phyloP scores from a whole-genome alignment of 2,329 filamentous ascomycete genomes.

The Calonectria montana region DNA sequence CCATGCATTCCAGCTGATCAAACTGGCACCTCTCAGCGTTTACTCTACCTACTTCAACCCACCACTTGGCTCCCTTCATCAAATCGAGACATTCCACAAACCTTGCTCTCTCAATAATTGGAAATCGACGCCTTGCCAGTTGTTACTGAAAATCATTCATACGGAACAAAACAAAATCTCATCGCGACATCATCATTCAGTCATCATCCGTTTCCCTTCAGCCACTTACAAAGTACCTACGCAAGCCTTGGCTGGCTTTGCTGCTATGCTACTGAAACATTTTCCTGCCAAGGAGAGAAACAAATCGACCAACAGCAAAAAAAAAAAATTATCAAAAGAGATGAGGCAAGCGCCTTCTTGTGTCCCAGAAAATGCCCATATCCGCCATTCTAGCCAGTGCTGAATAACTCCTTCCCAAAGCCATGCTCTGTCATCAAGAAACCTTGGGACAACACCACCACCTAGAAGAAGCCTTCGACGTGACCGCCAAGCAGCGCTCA shows the following conservation, averaged over 20 bases:
- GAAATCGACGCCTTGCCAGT: conserved; percentile 13
- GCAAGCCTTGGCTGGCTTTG: conserved; percentile 37
- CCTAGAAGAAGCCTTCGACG: conserved; percentile 41
- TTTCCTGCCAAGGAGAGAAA: conserved; percentile 37
- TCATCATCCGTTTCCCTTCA: conserved; percentile 44
- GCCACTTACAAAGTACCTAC: conserved; percentile 41
- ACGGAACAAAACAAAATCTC: conserved; percentile 34
- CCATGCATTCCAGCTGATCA: background rate
- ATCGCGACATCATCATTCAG: conserved; percentile 46
- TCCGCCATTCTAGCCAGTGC: conserved; percentile 44
- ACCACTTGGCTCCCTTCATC: background rate
- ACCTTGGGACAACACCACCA: conserved; percentile 29
- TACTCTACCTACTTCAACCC: conserved; percentile 13
- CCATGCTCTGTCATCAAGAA: conserved; percentile 37
- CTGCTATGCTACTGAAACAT: conserved; percentile 41
- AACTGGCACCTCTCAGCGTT: background rate
- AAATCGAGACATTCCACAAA: conserved; percentile 10
- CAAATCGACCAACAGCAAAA: conserved; percentile 29
- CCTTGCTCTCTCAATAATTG: conserved; percentile 18
- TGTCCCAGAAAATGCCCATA: conserved; percentile 29
- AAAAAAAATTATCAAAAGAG: conserved; percentile 26
- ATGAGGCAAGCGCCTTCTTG: conserved; percentile 35
- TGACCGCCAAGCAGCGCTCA: conserved; percentile 30
- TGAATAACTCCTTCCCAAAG: conserved; percentile 34
- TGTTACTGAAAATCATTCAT: conserved; percentile 21